Conservation (phyloP, 1,139 yeast species). For the Zhuliangozyma parablackwelliae region DNA sequence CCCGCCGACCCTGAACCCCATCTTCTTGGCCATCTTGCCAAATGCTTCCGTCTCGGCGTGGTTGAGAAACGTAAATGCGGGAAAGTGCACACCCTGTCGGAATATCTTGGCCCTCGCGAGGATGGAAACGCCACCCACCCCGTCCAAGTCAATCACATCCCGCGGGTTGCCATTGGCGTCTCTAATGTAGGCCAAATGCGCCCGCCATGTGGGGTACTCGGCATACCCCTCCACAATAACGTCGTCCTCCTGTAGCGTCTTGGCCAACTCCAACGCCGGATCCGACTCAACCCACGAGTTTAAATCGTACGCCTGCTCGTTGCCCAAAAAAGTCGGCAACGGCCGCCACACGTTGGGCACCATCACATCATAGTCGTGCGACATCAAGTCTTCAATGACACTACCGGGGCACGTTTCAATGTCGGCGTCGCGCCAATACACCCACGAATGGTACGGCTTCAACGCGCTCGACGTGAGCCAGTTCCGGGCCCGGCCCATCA, state of each 20-base stretch:
- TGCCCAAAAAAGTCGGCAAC: slow-evolving; percentile 67
- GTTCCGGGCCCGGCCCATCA: slow-evolving; percentile 89
- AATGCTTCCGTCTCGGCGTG: slow-evolving; percentile 94
- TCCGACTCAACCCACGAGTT: slow-evolving; percentile 87
- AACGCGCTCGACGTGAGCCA: slow-evolving; percentile 78
- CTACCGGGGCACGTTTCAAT: slow-evolving; percentile 79
- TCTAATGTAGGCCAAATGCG: slow-evolving; percentile 72
- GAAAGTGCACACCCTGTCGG: slow-evolving; percentile 79
- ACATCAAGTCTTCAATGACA: slow-evolving; percentile 76
- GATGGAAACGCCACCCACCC: slow-evolving; percentile 88
- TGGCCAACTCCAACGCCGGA: slow-evolving; percentile 64
- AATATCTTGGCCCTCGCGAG: slow-evolving; percentile 79
- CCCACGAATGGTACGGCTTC: slow-evolving; percentile 88
- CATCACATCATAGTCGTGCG: slow-evolving; percentile 67
- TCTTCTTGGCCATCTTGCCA: slow-evolving; percentile 77
- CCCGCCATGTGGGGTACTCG: slow-evolving; percentile 86
- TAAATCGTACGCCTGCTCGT: slow-evolving; percentile 80
- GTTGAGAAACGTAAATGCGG: slow-evolving; percentile 82
- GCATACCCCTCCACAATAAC: slow-evolving; percentile 91
- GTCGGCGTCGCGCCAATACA: slow-evolving; percentile 91
- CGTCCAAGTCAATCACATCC: slow-evolving; percentile 72
- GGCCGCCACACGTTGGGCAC: slow-evolving; percentile 94
- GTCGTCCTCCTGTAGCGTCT: slow-evolving; percentile 68
- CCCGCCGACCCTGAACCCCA: slow-evolving; percentile 82
- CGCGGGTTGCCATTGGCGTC: slow-evolving; percentile 59